Evolutionary conservation across 345 rosid genomes (phyloP).

Genomic region (Euphorbia pulcherrima): DNA sequence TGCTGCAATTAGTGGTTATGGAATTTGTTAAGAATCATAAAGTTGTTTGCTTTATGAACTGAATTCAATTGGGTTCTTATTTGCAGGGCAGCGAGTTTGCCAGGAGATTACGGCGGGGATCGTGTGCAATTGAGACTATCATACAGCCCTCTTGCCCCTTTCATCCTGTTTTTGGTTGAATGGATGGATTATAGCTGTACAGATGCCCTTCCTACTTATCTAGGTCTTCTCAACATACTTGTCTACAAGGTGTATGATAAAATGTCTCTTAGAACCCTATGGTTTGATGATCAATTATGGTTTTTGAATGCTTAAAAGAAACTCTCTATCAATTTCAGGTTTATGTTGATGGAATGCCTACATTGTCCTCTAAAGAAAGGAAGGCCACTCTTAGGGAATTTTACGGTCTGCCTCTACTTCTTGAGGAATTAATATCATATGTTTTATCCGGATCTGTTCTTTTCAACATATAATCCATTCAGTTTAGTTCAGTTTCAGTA

Average conservation of each 20-base stretch:
- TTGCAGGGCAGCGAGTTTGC: constrained; percentile 59
- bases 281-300: neutral
- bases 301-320: constrained; percentile 6
- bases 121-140: constrained; percentile 57
- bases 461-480: no score
- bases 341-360: constrained; percentile 58
- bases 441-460: no score
- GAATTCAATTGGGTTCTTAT: constrained; percentile 9
- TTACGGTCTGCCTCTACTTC: constrained; percentile 49
- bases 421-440: constrained; percentile 2
- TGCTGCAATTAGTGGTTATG: neutral
- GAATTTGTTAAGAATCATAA: neutral
- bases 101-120: constrained; percentile 47
- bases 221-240: constrained; percentile 57
- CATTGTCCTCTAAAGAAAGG: constrained; percentile 47
- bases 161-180: constrained; percentile 50
- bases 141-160: constrained; percentile 55
- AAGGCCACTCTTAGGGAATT: constrained; percentile 61
- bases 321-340: constrained; percentile 31
- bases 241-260: constrained; percentile 44
- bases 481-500: no score
- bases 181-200: constrained; percentile 73
- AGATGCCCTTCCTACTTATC: constrained; percentile 45
- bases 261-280: neutral
- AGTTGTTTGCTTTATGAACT: neutral